These are phyloP conservation scores for Cladobotryum mycophilum DNA, from an alignment of 2,329 filamentous ascomycete genomes.

Conservation along the genomic window DNA sequence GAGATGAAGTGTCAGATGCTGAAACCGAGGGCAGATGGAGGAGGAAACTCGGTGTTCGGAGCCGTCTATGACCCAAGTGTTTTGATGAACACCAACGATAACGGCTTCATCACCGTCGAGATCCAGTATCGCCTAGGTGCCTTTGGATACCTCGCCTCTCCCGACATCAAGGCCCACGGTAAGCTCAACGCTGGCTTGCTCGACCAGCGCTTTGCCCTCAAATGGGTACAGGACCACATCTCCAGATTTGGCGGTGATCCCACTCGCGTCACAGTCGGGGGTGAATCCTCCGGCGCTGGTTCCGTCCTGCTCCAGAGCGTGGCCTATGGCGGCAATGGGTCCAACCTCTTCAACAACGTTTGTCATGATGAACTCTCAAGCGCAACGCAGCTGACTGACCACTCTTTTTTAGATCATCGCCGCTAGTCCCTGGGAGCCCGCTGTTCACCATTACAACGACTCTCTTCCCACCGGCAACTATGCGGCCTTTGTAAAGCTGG, in stretches of 20 bases:
- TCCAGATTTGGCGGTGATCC: constrained; percentile 47
- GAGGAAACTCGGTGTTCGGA: constrained; percentile 25
- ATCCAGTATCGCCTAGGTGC: constrained; percentile 33
- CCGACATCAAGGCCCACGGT: constrained; percentile 29
- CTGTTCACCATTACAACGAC: constrained; percentile 40
- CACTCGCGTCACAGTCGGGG: constrained; percentile 45
- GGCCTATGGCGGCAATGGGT: constrained; percentile 37
- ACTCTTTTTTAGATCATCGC: constrained; percentile 20
- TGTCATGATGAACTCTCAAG: not conserved
- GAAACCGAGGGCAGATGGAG: constrained; percentile 25
- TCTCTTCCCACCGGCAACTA: constrained; percentile 25
- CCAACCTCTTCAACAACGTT: constrained; percentile 40
- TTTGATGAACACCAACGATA: constrained; percentile 22
- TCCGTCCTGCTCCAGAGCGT: constrained; percentile 41
- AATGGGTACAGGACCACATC: constrained; percentile 49
- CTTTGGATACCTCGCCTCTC: constrained; percentile 42
- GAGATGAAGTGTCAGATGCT: not conserved
- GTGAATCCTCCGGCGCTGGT: constrained; percentile 49
- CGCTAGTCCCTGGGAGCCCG: constrained; percentile 45
- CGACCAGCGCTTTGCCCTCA: constrained; percentile 44
- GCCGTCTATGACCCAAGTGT: constrained; percentile 18
- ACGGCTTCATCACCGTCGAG: constrained; percentile 33
- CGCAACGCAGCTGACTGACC: not conserved
- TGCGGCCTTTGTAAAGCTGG: constrained; percentile 26
- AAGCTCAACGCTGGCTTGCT: constrained; percentile 45